Percentiles rank a stretch among this genome's conserved stretches.
phyloP scores from a whole-genome alignment of 768 basidiomycete genomes.

The Coprinellus aureogranulatus region DNA sequence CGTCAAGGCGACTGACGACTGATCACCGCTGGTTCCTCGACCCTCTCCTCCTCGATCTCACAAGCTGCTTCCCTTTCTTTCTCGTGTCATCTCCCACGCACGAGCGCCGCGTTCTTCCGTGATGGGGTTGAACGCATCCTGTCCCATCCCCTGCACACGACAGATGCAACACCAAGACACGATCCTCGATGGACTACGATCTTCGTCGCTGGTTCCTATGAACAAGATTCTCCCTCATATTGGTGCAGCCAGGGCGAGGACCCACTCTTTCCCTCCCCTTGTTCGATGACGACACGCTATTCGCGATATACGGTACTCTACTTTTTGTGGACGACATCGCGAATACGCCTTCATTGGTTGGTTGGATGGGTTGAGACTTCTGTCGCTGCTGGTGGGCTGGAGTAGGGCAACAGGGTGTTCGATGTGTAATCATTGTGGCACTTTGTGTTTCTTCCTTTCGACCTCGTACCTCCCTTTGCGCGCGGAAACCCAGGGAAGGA shows the following conservation, averaged over 20 bases:
- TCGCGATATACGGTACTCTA: not conserved
- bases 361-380: not conserved
- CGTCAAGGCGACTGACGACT: not conserved
- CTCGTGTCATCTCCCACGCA: not conserved
- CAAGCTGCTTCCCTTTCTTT: constrained; percentile 4
- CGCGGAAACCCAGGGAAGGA: constrained; percentile 12
- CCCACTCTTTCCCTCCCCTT: not conserved
- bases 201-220: constrained; percentile 5
- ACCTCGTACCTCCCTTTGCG: constrained; percentile 5
- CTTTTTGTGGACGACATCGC: not conserved
- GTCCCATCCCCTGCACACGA: constrained; percentile 8
- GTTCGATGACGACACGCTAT: constrained; percentile 10
- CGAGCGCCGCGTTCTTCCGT: constrained; percentile 8
- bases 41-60: not conserved
- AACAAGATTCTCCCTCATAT: constrained; percentile 1
- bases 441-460: not conserved
- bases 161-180: constrained; percentile 4
- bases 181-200: constrained; percentile 9
- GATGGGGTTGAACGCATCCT: constrained; percentile 5
- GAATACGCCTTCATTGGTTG: not conserved
- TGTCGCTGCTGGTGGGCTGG: not conserved
- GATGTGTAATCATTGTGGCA: not conserved
- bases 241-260: constrained; percentile 11
- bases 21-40: constrained; percentile 5
- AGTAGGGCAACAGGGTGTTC: not conserved